phyloP scores from a whole-genome alignment of 2,329 filamentous ascomycete species.

The Pseudogymnoascus sp. region DNA sequence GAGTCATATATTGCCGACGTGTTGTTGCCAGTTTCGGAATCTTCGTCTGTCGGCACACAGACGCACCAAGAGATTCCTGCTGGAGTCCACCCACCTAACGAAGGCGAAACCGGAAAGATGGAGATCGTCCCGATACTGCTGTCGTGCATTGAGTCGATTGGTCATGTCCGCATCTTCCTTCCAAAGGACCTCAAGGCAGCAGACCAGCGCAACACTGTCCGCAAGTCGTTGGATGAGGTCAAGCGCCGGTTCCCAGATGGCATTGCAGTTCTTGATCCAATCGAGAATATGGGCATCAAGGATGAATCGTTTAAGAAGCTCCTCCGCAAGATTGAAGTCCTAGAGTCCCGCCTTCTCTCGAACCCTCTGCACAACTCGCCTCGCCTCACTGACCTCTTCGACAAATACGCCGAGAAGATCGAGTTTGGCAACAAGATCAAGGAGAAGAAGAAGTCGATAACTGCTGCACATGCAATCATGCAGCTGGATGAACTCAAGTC shows the following conservation, averaged over 20 bases:
- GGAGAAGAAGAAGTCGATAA: slow-evolving; percentile 78
- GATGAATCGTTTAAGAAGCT: slow-evolving; percentile 93
- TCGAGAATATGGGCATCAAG: slow-evolving; percentile 92
- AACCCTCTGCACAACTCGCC: slow-evolving; percentile 92
- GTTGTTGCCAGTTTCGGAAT: slow-evolving; percentile 56
- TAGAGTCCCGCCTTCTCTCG: slow-evolving; percentile 80
- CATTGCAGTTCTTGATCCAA: slow-evolving; percentile 78
- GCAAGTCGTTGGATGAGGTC: slow-evolving; percentile 68
- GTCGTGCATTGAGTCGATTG: slow-evolving; percentile 76
- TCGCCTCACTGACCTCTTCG: slow-evolving; percentile 73
- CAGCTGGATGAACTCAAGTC: slow-evolving; percentile 96
- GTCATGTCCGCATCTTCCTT: slow-evolving; percentile 75
- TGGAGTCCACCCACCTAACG: slow-evolving; percentile 51
- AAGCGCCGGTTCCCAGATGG: slow-evolving; percentile 87
- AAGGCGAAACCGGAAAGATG: slow-evolving; percentile 61
- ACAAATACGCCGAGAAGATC: slow-evolving; percentile 78
- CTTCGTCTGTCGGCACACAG: slow-evolving; percentile 42
- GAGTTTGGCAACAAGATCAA: slow-evolving; percentile 73
- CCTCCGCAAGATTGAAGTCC: slow-evolving; percentile 89
- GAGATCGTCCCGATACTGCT: slow-evolving; percentile 82
- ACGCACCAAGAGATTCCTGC: slow-evolving; percentile 60
- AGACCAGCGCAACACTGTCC: slow-evolving; percentile 61
- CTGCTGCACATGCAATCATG: slow-evolving; percentile 75
- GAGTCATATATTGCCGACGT: slow-evolving; percentile 80
- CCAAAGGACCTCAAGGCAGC: slow-evolving; percentile 65